Percentiles rank a stretch among this genome's conserved stretches.
Conservation (phyloP, 2,329 filamentous ascomycete genomes). For the Diplocarpon mali region DNA sequence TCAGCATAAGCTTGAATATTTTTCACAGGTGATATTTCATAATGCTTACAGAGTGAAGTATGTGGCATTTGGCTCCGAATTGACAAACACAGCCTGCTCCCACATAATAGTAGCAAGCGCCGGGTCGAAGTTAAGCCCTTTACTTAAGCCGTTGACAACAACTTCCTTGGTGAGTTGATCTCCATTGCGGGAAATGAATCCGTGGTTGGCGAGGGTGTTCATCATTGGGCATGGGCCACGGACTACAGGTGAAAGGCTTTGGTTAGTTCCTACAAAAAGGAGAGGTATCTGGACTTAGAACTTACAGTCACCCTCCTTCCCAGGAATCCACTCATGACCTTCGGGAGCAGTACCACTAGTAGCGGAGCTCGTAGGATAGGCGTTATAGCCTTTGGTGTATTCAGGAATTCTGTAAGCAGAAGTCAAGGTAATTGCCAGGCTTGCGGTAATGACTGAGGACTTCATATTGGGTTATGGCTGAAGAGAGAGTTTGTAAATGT, state of each 20-base stretch:
- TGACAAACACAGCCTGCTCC: conserved; percentile 32
- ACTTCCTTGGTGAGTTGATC: conserved; percentile 27
- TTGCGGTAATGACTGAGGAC: no score
- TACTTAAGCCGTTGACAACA: conserved; percentile 30
- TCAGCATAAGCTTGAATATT: background rate
- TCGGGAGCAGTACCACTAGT: no score
- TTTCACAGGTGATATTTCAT: background rate
- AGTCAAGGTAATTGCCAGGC: no score
- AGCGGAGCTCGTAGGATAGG: no score
- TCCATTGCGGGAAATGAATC: conserved; percentile 33
- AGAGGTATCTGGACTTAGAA: no score
- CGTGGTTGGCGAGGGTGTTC: conserved; percentile 35
- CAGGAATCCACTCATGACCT: no score
- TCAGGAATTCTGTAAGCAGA: no score
- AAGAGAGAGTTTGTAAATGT: no score
- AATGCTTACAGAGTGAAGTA: conserved; percentile 29
- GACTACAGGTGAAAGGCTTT: conserved; percentile 8
- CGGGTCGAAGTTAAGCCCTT: conserved; percentile 34
- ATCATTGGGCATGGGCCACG: conserved; percentile 32
- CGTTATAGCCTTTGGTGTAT: no score
- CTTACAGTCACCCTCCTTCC: no score
- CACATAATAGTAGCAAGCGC: conserved; percentile 33
- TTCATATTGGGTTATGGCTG: no score
- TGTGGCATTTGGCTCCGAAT: conserved; percentile 34
- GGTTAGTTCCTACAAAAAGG: no score